phyloP scores from a whole-genome alignment of 1,139 yeast genomes.

The Pichia sp. region DNA sequence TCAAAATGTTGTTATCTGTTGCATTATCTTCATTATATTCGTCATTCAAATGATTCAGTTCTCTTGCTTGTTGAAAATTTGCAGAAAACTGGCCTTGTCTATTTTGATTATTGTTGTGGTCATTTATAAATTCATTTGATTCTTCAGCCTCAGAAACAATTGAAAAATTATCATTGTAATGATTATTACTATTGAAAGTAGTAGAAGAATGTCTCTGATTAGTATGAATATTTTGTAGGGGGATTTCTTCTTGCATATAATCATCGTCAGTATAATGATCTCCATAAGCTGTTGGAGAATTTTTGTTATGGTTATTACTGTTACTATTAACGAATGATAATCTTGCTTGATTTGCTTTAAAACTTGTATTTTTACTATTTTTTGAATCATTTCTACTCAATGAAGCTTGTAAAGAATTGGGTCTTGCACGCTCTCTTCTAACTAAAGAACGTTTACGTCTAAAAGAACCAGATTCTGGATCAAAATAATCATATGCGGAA shows the following conservation, averaged over 20 bases:
- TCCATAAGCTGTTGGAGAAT: not conserved
- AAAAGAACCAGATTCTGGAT: conserved; percentile 43
- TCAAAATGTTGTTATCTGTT: not conserved
- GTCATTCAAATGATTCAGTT: conserved; percentile 44
- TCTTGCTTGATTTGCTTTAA: conserved; percentile 7
- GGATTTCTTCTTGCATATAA: conserved; percentile 6
- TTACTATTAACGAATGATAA: conserved; percentile 1
- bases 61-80: conserved; percentile 18
- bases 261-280: not conserved
- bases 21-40: conserved; percentile 24
- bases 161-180: not conserved
- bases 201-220: not conserved
- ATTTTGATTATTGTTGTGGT: not conserved
- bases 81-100: not conserved
- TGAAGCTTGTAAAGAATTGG: conserved; percentile 9
- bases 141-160: not conserved
- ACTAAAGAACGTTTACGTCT: conserved; percentile 44
- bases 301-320: not conserved
- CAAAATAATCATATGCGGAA: conserved; percentile 19
- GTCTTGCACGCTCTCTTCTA: conserved; percentile 41
- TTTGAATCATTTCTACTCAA: conserved; percentile 3
- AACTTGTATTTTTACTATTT: not conserved
- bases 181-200: not conserved
- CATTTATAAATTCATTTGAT: conserved; percentile 3
- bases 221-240: conserved; percentile 3